Base-by-base conservation (phyloP, 2,329 filamentous ascomycete genomes). In the Helminthosporium solani region DNA sequence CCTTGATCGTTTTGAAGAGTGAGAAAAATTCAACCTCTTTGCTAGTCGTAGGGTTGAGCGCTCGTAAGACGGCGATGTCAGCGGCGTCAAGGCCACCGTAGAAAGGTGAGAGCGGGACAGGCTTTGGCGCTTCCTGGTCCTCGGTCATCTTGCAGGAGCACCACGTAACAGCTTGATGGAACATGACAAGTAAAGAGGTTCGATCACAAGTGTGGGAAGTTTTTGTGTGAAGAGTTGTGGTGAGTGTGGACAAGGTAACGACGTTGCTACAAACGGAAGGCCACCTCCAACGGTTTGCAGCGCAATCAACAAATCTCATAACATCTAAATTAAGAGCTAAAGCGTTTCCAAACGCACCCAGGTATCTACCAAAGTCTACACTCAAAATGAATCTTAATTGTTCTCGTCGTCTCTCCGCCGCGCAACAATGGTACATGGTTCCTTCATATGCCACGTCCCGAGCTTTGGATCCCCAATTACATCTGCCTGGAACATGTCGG, bases 361-460 rank as follows among this genome's bases (percentile, higher is more conserved):
- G 33, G 19, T 35, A 35, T 35, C 33, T 19, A 33, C 12, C 31
- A 33, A 33, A 18, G 15, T 18, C n/a, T n/a, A 33, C 23, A 14
- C 28, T 14, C 14, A 16, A 35, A 18, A 18, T 14, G 34, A 8
- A 19, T 21, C 18, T 21, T n/a, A 19, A 8, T 35, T 15, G 19
- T 23, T 39, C 18, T 12, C 20, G 33, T 41, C 16, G 8, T 16
- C 41, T 20, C 40, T 49, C 35, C 52, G 53, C 46, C 33, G 59
- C 7, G 73, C 73, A 58, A 72, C 56, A 50, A 77, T 66, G 25
- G 70, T 63, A 63, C 74, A 77, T 12, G 68, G 58, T 54, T 77
- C 75, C 51, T 67, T 71, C 31, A 67, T 59, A 59, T 74, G 66
- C 75, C 75, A 77, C 45, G 70, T 70, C 20, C 72, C 66, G 44